These are phyloP conservation scores for Trapa incisa DNA, from an alignment of 345 rosid genomes.

Conservation along the genomic window DNA sequence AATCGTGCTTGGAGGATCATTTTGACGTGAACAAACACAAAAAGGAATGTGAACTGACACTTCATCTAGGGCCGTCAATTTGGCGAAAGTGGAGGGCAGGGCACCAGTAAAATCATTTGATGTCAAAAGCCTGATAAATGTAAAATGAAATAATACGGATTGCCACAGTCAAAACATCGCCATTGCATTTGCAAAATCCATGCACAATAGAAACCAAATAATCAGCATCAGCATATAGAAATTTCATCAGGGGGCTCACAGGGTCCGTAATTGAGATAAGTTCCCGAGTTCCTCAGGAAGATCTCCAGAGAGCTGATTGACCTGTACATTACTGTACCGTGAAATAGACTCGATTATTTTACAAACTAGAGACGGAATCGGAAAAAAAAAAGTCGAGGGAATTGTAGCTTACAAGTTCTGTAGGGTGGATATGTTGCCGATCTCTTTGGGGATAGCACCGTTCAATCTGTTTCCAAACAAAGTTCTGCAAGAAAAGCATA, in stretches of 20 bases:
- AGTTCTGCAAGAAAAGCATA: neutral
- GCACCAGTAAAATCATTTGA: slow-evolving; percentile 17
- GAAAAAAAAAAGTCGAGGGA: neutral
- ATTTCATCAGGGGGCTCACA: slow-evolving; percentile 2
- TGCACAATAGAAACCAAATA: neutral
- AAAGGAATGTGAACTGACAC: slow-evolving; percentile 2
- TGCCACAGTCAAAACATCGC: neutral
- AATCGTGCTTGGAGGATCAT: too few species aligned
- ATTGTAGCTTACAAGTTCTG: neutral
- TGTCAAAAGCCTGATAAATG: slow-evolving; percentile 1
- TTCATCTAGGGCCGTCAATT: slow-evolving; percentile 1
- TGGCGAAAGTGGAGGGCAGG: slow-evolving; percentile 12
- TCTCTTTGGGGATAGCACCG: slow-evolving; percentile 11
- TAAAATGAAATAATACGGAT: too few species aligned
- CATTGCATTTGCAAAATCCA: neutral
- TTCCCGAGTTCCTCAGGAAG: slow-evolving; percentile 9
- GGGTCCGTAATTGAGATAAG: neutral
- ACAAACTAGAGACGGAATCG: too few species aligned
- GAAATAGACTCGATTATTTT: too few species aligned
- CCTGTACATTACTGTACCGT: slow-evolving; percentile 4
- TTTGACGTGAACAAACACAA: neutral
- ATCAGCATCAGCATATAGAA: neutral
- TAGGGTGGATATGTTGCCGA: slow-evolving; percentile 10
- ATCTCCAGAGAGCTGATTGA: slow-evolving; percentile 7
- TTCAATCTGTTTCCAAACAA: slow-evolving; percentile 6